Base-by-base conservation (phyloP, 352 stramenopile species). In the Phytopythium sindhum region DNA sequence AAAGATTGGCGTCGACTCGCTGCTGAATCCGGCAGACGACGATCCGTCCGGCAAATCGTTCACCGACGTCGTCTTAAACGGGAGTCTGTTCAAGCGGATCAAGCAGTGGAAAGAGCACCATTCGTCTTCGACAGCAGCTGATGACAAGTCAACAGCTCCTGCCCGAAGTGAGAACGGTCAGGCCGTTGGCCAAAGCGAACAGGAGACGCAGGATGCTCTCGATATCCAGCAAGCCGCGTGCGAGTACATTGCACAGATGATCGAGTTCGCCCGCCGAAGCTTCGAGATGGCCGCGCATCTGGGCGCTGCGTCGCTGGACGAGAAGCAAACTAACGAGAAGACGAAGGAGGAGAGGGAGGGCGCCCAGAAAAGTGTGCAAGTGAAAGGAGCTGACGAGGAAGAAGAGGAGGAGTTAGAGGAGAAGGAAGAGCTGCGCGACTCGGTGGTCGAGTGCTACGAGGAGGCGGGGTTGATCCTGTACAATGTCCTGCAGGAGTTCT, bases 381-480 rank as follows among this genome's bases (percentile, higher is more conserved):
- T 2, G 9, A 17, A 53, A 12, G 55, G 47, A 23, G 66, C 47
- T 0, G 51, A 64, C 11, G 65, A 65, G 4, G 69, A 69, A 28
- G 62, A 57, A 5, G 31, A 65, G 15, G 61, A 67, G 6, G 70
- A 64, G 14, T 56, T 77, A 15, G 61, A 72, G 39, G 65, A 75
- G 28, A 48, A 81, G 15, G 64, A 79, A 9, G 65, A 75, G 12
- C 21, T 83, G 12, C 66, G 68, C 11, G 70, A 58, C 39, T 79
- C 62, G 19, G 61, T 81, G 12, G 69, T 90, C 7, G 82, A 89
- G 61, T 86, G 81, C 58, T 78, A 82, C 51, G 86, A 95, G 73
- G 84, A 95, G 54, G 76, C 76, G n/a, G 84, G 84, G 0, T 52
- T 92, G 37, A 33, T 95, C 37, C 42, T 93, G n/a, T 95, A 85